Conservation (phyloP, 2,329 filamentous ascomycete genomes). For the Aspergillus brunneoviolaceus region DNA sequence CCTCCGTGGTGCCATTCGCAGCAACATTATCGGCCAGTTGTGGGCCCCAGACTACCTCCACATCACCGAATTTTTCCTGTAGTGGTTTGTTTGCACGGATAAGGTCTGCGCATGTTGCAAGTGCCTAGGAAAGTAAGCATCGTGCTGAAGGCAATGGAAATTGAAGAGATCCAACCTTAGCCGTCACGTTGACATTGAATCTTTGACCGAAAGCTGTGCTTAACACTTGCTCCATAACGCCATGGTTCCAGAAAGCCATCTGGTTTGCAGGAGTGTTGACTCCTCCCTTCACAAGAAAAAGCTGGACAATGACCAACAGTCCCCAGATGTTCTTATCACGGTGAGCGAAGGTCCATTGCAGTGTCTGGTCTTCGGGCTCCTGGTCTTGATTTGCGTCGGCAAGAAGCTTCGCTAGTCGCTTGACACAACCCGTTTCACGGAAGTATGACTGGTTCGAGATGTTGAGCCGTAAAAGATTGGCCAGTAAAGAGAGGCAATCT, state of each 20-base stretch:
- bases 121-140: conserved; percentile 55
- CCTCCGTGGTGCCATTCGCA: conserved; percentile 34
- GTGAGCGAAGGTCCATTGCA: conserved; percentile 73
- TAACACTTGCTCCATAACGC: conserved; percentile 74
- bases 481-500: conserved; percentile 86
- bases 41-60: conserved; percentile 62
- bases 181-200: conserved; percentile 74
- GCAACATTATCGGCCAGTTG: conserved; percentile 22
- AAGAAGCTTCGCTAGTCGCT: conserved; percentile 68
- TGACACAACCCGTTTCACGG: conserved; percentile 81
- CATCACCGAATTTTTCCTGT: conserved; percentile 85
- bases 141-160: conserved; percentile 20
- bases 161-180: conserved; percentile 58
- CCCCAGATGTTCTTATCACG: conserved; percentile 91
- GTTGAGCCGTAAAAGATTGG: conserved; percentile 84
- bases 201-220: conserved; percentile 76
- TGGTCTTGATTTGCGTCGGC: conserved; percentile 57
- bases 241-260: conserved; percentile 77
- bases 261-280: conserved; percentile 81
- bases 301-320: conserved; percentile 76
- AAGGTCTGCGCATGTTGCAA: conserved; percentile 82
- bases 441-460: conserved; percentile 92
- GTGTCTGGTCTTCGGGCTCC: conserved; percentile 60
- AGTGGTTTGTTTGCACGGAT: conserved; percentile 77
- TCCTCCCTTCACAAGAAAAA: conserved; percentile 82